Evolutionary conservation across 2,329 filamentous ascomycete genomes (phyloP), one percentile per base, ranked within the genome.

Genomic region (Ascochyta fabae): DNA sequence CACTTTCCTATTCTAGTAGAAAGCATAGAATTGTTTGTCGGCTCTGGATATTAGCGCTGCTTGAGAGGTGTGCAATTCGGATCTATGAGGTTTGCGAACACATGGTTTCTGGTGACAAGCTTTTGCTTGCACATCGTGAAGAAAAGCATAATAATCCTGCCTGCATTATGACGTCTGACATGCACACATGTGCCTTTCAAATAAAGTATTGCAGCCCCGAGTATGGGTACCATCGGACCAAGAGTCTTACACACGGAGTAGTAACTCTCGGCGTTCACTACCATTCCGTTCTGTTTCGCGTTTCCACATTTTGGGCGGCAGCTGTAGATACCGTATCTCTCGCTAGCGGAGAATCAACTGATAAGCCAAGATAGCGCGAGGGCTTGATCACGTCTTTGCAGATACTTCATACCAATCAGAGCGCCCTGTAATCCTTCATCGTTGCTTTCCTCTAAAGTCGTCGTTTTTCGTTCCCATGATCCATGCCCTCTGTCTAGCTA

Each of bases 351-450:
- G 15, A 38, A 19, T 26, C 26, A 13, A 53, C 38, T 40, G 53
- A 56, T 56, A 51, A 56, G 53, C 41, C 47, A 56, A 56, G 47
- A 38, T 38, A 43, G 26, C 41, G 15, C 31, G 31, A 27, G n/a
- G 42, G 34, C 27, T 42, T 43, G 42, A 51, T 33, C 36, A 43
- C 31, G 38, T 40, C 53, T 47, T 43, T 51, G 42, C 35, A 34
- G 36, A 31, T 33, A 47, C 15, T 53, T 48, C 13, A 43, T 26
- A 10, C 47, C 36, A 50, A 47, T 56, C 36, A 35, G 3, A 42
- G n/a, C 15, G 15, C 24, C 12, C 26, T 47, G 15, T 4, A 42
- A 42, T 47, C 47, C 41, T 50, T 33, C 47, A 8, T 38, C 4
- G 29, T 42, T 46, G 41, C 47, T 41, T 50, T 31, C 36, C n/a